Percentiles rank a stretch among this genome's conserved stretches.
Evolutionary conservation across 495 filamentous ascomycete species (phyloP).

Genomic region (Pyronema omphalodes): DNA sequence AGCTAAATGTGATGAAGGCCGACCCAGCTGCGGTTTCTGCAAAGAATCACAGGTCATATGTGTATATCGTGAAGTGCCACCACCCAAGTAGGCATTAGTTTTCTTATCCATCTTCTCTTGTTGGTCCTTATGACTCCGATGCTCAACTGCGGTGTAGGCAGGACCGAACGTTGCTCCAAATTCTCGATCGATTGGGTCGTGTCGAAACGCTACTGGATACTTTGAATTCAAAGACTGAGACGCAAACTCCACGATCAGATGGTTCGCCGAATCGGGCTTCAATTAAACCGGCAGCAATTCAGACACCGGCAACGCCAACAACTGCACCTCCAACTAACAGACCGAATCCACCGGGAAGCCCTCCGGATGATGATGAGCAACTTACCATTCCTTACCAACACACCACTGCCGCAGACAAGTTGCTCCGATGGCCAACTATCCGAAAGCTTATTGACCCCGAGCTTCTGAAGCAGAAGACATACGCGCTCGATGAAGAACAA

Average conservation of each 20-base stretch:
- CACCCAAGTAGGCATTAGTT: constrained; percentile 33
- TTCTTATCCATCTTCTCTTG: not conserved
- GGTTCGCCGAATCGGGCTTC: not conserved
- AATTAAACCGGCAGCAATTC: not conserved
- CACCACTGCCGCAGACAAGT: constrained; percentile 50
- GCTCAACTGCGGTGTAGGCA: constrained; percentile 10
- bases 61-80: constrained; percentile 42
- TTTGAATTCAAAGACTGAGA: constrained; percentile 10
- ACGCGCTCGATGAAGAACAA: constrained; percentile 50
- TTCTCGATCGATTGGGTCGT: constrained; percentile 21
- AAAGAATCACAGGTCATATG: constrained; percentile 37
- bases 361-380: constrained; percentile 27
- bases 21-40: constrained; percentile 40
- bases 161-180: constrained; percentile 24
- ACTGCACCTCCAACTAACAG: not conserved
- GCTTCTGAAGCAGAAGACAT: constrained; percentile 25
- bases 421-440: constrained; percentile 44
- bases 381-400: constrained; percentile 44
- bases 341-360: constrained; percentile 9
- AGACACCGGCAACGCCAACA: not conserved
- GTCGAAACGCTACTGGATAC: constrained; percentile 20
- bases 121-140: not conserved
- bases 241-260: not conserved
- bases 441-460: constrained; percentile 28
- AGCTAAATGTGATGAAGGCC: constrained; percentile 45